Percentiles rank a stretch among this genome's conserved stretches.
Conservation (phyloP, 495 filamentous ascomycete genomes). For the Baudoinia panamericana region DNA sequence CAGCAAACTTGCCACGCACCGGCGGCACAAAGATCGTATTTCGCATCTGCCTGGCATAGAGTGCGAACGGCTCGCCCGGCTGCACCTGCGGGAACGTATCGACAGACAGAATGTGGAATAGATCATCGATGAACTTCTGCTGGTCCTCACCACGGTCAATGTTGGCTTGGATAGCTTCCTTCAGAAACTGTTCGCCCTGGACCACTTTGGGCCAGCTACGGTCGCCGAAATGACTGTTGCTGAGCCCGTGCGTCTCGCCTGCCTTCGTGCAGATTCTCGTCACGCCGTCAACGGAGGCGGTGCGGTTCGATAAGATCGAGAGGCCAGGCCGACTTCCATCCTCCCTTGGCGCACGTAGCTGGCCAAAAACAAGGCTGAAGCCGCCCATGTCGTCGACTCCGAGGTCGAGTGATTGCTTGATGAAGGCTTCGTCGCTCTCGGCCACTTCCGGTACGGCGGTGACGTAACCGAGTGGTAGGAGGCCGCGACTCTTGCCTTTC, state of each 20-base stretch:
- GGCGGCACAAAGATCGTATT: conserved; percentile 77
- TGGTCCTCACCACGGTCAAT: conserved; percentile 36
- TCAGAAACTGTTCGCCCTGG: conserved; percentile 40
- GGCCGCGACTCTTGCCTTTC: conserved; percentile 59
- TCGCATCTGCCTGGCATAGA: conserved; percentile 54
- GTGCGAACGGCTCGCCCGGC: conserved; percentile 47
- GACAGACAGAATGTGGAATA: conserved; percentile 55
- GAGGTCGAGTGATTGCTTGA: conserved; percentile 53
- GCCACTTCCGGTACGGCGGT: conserved; percentile 28
- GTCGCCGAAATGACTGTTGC: conserved; percentile 68
- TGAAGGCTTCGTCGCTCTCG: conserved; percentile 47
- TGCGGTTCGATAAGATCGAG: conserved; percentile 83
- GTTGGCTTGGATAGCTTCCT: conserved; percentile 35
- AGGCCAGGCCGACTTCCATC: conserved; percentile 35
- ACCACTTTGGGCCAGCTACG: conserved; percentile 74
- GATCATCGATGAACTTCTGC: conserved; percentile 51
- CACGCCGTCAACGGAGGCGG: conserved; percentile 30
- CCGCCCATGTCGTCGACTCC: conserved; percentile 68
- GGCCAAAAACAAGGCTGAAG: conserved; percentile 83
- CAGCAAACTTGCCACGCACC: conserved; percentile 42
- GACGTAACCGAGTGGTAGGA: conserved; percentile 82
- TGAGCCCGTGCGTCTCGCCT: conserved; percentile 63
- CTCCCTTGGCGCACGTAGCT: conserved; percentile 42
- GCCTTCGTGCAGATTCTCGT: conserved; percentile 23
- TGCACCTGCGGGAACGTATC: conserved; percentile 56